Conservation (phyloP, 306 rosid genomes). For the Medicago arabica region DNA sequence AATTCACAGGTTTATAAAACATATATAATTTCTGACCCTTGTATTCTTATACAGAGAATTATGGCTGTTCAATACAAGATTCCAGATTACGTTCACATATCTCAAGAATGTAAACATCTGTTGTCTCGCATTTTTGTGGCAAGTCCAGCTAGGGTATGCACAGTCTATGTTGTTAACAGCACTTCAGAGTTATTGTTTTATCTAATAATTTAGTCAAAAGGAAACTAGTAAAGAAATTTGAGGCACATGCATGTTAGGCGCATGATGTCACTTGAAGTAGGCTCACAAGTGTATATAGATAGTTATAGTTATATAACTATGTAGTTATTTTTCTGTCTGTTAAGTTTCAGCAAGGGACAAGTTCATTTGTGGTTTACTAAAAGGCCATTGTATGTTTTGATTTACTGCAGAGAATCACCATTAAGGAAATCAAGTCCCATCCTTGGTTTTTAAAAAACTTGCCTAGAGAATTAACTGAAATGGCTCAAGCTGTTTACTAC, state of each 20-base stretch:
- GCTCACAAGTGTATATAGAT: constrained; percentile 28
- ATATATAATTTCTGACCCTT: constrained; percentile 31
- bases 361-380: constrained; percentile 11
- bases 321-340: background rate
- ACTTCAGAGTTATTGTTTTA: constrained; percentile 13
- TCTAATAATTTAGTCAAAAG: background rate
- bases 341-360: background rate
- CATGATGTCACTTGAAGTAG: constrained; percentile 33
- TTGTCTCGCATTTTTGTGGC: constrained; percentile 83
- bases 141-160: constrained; percentile 67
- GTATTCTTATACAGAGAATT: constrained; percentile 65
- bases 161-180: constrained; percentile 13
- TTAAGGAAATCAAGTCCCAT: constrained; percentile 80
- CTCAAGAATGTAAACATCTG: constrained; percentile 82
- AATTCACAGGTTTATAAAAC: constrained; percentile 18
- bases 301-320: too few relatives aligned
- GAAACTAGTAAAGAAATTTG: background rate
- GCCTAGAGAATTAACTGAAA: constrained; percentile 84
- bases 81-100: constrained; percentile 87
- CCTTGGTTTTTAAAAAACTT: constrained; percentile 87
- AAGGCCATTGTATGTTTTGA: constrained; percentile 37
- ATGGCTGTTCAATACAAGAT: constrained; percentile 89
- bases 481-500: constrained; percentile 75
- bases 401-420: constrained; percentile 71
- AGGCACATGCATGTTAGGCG: constrained; percentile 1